Evolutionary conservation across 1,139 yeast genomes (phyloP), one percentile per base, ranked within the genome.

Genomic region (Blastobotrys apis): DNA sequence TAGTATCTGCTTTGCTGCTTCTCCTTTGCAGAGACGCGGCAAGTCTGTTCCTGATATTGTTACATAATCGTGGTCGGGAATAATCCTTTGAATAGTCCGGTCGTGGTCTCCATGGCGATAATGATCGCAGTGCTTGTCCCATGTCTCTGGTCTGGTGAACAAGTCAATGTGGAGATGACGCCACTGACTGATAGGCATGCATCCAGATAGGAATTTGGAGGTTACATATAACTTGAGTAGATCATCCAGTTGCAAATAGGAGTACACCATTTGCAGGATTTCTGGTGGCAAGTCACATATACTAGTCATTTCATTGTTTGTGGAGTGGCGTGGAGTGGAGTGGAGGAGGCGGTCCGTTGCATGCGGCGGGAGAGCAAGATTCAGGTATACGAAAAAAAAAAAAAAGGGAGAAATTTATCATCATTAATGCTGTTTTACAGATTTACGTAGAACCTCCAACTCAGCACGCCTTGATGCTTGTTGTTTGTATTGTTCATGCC

Each of bases 401-500:
- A 31, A 31, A 5, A 10, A 4, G 30, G 16, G 3, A 23, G 16
- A 35, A 16, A 22, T 8, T 10, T 29, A 29, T 29, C 5, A 29
- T 6, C 6, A 19, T 6, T 31, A 15, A 4, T 17, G 5, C 12
- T 15, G 8, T 15, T 31, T 31, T 31, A 17, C 9, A 31, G 13
- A 15, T 8, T 16, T 6, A 29, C 32, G 32, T 12, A 29, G 32
- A 6, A 9, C 6, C n/a, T 29, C 32, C 5, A 29, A 15, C n/a
- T 29, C 36, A 15, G 39, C 39, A 12, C 39, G 20, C 22, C 17
- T 34, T 8, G 29, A 15, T 4, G 26, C 10, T n/a, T 30, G 30
- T 32, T 35, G 29, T 9, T 16, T n/a, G 12, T 3, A 37, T 15
- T 23, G 23, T 22, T 33, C 38, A 21, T 55, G 52, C 46, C 80